Base-by-base conservation (phyloP, 2,329 filamentous ascomycete genomes). In the Aspergillus alliaceus region DNA sequence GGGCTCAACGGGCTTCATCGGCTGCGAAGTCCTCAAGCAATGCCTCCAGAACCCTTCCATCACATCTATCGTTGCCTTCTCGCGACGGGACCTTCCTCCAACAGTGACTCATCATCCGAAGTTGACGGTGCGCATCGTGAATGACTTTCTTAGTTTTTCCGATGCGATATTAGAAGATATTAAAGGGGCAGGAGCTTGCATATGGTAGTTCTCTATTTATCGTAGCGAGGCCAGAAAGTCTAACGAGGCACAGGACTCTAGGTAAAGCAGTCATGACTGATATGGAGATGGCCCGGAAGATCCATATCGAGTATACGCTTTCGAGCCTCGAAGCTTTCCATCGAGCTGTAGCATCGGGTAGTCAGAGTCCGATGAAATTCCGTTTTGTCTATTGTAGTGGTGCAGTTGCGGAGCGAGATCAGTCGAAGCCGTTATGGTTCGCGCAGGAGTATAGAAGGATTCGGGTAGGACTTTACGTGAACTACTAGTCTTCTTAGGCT, bases 1-100 rank as follows among this genome's bases (percentile, higher is more conserved):
- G 6, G 85, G 85, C 48, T 75, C 76, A 22, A 87, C 84, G n/a
- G 85, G 85, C 61, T 79, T 80, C 64, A 78, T 86, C 55, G 85
- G 85, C 54, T 66, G 72, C 29, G 80, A 82, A 64, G 76, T 86
- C 29, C 76, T 87, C 52, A 68, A 73, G 8, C 78, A 82, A 62
- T 82, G 80, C 65, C 77, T 87, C 53, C 64, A 66, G 4, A 75
- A 81, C 65, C 71, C 77, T 18, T 71, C 72, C 63, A 82, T 88
- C 70, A 80, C 77, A 2, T 80, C 79, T 22, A 71, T 85, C 35
- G 69, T 83, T 52, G 78, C 80, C 18, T 72, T 86, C 11, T 80
- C 80, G 3, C 78, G 84, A 9, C 79, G 77, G 15, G 71, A 77
- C 4, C 72, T 84, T 1, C 69, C 75, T 0, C 72, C 76, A 27